Evolutionary conservation across 1,284 basidiomycete species (phyloP).

Genomic region (Pseudozyma sp.): DNA sequence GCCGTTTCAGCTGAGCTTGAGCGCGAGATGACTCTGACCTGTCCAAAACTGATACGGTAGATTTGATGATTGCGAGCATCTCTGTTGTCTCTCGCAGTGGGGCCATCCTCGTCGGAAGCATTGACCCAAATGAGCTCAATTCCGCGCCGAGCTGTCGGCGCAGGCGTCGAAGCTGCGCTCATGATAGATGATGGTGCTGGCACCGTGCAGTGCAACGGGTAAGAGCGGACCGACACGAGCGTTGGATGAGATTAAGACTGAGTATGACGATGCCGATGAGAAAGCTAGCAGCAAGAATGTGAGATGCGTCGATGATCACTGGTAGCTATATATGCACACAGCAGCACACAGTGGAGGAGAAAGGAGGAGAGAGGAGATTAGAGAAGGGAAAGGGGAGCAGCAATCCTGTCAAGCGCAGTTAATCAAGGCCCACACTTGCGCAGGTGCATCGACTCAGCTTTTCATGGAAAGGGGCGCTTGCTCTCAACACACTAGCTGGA

Average conservation of each 20-base stretch:
- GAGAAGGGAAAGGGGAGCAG: no score
- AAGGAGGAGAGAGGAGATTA: no score
- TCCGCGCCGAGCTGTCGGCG: background rate
- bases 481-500: background rate
- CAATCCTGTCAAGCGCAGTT: no score
- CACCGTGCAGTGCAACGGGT: background rate
- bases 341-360: no score
- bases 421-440: no score
- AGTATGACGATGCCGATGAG: background rate
- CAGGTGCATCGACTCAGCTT: no score
- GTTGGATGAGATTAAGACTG: background rate
- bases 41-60: slow-evolving; percentile 12
- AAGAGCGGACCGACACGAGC: no score
- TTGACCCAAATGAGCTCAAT: slow-evolving; percentile 43
- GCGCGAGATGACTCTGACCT: slow-evolving; percentile 19
- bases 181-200: background rate
- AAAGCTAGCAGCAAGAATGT: background rate
- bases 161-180: background rate
- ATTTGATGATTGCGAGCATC: slow-evolving; percentile 4
- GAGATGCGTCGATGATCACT: no score
- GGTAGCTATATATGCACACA: no score
- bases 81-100: background rate
- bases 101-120: slow-evolving; percentile 17
- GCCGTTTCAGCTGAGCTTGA: background rate
- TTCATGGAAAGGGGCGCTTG: no score